Conservation (phyloP, 2,329 filamentous ascomycete genomes). For the Boeremia exigua region DNA sequence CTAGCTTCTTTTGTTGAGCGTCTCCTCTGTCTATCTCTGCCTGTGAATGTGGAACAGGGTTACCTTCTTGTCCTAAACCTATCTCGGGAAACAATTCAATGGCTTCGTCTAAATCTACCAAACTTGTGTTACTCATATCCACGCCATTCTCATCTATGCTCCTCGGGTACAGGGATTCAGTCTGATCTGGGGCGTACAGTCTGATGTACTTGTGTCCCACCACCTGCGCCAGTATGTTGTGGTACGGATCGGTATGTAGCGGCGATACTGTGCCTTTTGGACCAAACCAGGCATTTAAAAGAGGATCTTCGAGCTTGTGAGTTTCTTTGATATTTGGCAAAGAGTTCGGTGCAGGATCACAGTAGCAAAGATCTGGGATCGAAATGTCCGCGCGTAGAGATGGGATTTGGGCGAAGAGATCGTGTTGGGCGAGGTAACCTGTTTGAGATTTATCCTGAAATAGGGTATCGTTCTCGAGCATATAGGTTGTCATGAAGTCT, state of each 20-base stretch:
- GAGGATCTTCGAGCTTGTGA: conserved; percentile 58
- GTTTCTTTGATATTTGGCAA: conserved; percentile 25
- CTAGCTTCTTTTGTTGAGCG: background rate
- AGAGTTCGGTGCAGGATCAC: conserved; percentile 55
- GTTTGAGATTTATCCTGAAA: conserved; percentile 40
- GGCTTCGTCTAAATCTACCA: conserved; percentile 74
- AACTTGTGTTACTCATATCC: conserved; percentile 91
- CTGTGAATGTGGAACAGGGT: background rate
- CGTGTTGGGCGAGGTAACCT: conserved; percentile 91
- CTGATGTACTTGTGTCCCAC: conserved; percentile 92
- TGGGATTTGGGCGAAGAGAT: conserved; percentile 84
- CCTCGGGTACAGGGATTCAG: conserved; percentile 64
- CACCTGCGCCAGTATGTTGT: conserved; percentile 89
- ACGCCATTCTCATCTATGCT: conserved; percentile 70
- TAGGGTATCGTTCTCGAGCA: conserved; percentile 48
- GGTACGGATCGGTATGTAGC: conserved; percentile 90
- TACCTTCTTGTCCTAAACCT: background rate
- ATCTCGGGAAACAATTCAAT: conserved; percentile 56
- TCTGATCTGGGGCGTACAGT: conserved; percentile 75
- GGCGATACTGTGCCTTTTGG: conserved; percentile 88
- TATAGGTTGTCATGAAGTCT: conserved; percentile 70
- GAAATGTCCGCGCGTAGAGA: conserved; percentile 74
- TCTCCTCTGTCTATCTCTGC: conserved; percentile 25
- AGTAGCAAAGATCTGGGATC: conserved; percentile 86
- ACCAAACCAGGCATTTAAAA: conserved; percentile 92